phyloP scores from a whole-genome alignment of 257 asterid genomes.

The Solanum virginianum region DNA sequence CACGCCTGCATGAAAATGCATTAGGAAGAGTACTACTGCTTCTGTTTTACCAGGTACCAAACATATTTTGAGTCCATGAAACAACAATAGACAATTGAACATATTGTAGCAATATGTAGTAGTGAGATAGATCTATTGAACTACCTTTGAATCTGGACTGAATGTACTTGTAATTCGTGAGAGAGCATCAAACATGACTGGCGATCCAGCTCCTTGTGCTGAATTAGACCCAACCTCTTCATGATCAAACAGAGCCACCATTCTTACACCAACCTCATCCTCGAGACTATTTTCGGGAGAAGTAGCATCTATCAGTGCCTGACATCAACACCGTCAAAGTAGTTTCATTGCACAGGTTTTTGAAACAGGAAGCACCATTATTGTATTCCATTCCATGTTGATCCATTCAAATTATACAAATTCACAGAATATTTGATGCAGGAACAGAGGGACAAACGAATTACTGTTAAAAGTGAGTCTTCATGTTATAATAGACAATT shows the following conservation, averaged over 20 bases:
- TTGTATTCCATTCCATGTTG: not conserved
- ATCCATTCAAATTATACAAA: not conserved
- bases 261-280: slow-evolving; percentile 71
- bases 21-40: not conserved
- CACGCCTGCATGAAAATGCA: not conserved
- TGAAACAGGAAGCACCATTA: not conserved
- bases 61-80: not conserved
- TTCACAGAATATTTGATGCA: not conserved
- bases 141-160: slow-evolving; percentile 65
- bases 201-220: slow-evolving; percentile 99
- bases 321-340: slow-evolving; percentile 15
- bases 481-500: not conserved
- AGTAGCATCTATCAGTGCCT: slow-evolving; percentile 90
- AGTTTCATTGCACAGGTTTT: not conserved
- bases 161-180: slow-evolving; percentile 76
- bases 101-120: not conserved
- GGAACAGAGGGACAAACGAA: not conserved
- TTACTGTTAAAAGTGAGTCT: not conserved
- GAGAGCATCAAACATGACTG: slow-evolving; percentile 72
- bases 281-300: slow-evolving; percentile 54
- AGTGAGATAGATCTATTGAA: not conserved
- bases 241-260: slow-evolving; percentile 96
- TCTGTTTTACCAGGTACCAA: not conserved
- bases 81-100: not conserved
- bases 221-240: slow-evolving; percentile 95